Evolutionary conservation across 257 asterid genomes (phyloP).

Genomic region (Fraxinus excelsior): DNA sequence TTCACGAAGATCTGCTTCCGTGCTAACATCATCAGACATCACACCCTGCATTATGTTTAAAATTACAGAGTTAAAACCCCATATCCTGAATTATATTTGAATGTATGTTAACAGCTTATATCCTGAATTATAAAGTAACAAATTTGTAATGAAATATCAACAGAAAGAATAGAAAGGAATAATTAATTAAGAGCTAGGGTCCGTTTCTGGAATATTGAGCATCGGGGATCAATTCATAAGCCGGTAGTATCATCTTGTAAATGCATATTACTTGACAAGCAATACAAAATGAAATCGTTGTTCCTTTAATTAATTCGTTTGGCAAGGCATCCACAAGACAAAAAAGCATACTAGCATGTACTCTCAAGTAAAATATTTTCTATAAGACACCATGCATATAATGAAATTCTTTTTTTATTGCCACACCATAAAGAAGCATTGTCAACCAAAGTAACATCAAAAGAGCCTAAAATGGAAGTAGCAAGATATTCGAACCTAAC

Average conservation of each 20-base stretch:
- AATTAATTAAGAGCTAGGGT: neutral
- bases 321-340: too few relatives aligned
- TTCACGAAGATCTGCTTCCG: constrained; percentile 68
- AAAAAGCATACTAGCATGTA: neutral
- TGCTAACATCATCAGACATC: constrained; percentile 36
- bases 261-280: neutral
- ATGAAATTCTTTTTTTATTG: too few relatives aligned
- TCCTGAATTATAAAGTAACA: neutral
- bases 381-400: neutral
- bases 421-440: neutral
- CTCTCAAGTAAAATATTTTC: too few relatives aligned
- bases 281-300: neutral
- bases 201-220: neutral
- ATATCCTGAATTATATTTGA: neutral
- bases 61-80: neutral
- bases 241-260: neutral
- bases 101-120: neutral
- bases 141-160: neutral
- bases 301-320: neutral
- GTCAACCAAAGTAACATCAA: neutral
- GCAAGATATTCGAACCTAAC: neutral
- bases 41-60: constrained; percentile 34
- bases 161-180: neutral
- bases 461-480: neutral
- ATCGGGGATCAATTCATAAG: neutral